Conservation (phyloP, 495 filamentous ascomycete genomes). For the Aspergillus taichungensis region DNA sequence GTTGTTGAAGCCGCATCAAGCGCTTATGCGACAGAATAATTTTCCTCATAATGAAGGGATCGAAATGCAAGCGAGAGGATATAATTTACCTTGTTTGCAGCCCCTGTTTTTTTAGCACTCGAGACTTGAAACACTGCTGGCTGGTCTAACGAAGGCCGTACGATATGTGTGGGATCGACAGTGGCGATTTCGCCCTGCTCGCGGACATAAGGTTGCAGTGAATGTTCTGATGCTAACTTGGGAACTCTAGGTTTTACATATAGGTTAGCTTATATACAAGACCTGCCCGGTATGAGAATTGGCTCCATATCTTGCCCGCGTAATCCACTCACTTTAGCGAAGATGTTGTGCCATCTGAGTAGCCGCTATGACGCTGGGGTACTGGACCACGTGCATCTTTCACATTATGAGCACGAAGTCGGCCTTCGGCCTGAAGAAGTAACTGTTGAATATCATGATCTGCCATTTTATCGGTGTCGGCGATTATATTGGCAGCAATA, state of each 20-base stretch:
- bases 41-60: slow-evolving; percentile 58
- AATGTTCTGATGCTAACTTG: slow-evolving; percentile 30
- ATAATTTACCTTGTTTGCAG: slow-evolving; percentile 36
- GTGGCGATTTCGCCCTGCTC: slow-evolving; percentile 34
- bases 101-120: slow-evolving; percentile 7
- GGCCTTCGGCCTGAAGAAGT: slow-evolving; percentile 53
- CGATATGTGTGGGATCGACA: slow-evolving; percentile 38
- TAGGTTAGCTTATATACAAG: not conserved
- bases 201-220: slow-evolving; percentile 41
- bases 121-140: no score
- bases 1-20: slow-evolving; percentile 56
- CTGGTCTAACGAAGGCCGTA: slow-evolving; percentile 24
- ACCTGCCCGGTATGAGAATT: no score
- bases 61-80: not conserved
- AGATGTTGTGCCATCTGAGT: not conserved
- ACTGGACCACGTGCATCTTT: not conserved
- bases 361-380: no score
- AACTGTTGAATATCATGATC: slow-evolving; percentile 56
- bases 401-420: slow-evolving; percentile 34
- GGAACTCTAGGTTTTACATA: slow-evolving; percentile 22
- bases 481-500: slow-evolving; percentile 5
- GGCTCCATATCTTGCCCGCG: no score
- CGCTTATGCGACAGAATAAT: slow-evolving; percentile 45
- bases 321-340: slow-evolving; percentile 14
- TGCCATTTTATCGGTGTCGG: slow-evolving; percentile 17